A percentile compares a stretch with the other conserved stretches of the same genome.
These are phyloP conservation scores for Aspergillus bridgeri DNA, from an alignment of 495 filamentous ascomycete genomes.

Conservation along the genomic window DNA sequence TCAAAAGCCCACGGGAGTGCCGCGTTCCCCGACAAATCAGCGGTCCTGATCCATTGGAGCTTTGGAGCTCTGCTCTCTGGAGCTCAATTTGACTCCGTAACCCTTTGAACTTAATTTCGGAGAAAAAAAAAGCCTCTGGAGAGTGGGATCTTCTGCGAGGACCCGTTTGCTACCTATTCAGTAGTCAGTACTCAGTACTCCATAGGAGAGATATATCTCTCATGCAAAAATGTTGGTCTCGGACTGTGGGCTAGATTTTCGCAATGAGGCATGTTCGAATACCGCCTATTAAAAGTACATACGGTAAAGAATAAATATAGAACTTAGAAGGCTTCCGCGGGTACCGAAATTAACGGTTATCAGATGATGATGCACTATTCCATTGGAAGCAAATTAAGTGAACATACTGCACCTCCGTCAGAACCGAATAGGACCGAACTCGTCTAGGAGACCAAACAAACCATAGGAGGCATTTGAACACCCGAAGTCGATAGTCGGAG, in stretches of 20 bases:
- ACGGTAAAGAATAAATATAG: no score
- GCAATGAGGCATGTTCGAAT: no score
- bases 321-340: background rate
- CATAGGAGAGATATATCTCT: no score
- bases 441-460: background rate
- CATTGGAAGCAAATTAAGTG: no score
- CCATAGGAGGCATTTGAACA: background rate
- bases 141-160: background rate
- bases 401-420: no score
- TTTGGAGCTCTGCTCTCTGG: background rate
- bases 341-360: background rate
- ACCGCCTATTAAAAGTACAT: no score
- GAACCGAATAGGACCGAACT: no score
- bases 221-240: no score
- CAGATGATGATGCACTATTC: no score
- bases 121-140: no score
- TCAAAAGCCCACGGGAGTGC: background rate
- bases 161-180: background rate
- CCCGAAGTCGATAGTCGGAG: background rate
- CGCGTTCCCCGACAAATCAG: slow-evolving; percentile 16
- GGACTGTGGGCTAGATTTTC: background rate
- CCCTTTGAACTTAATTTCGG: no score
- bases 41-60: background rate
- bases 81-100: background rate
- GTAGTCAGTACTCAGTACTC: no score